These are phyloP conservation scores for Daedaleopsis nitida DNA, from an alignment of 768 basidiomycete species.

Conservation along the genomic window DNA sequence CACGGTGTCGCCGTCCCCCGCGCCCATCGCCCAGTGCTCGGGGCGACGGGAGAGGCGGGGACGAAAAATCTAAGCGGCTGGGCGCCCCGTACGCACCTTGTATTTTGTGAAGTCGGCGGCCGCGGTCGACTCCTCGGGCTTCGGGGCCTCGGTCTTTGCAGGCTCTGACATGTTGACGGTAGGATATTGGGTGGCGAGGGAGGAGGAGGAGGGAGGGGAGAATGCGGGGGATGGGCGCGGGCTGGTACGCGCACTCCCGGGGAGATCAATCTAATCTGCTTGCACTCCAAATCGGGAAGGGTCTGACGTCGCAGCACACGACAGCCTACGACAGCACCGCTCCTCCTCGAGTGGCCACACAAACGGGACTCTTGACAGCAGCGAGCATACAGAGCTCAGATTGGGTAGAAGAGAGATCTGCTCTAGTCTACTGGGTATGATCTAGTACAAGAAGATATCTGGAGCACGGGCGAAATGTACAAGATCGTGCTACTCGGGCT, in stretches of 20 bases:
- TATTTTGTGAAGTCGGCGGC: constrained; percentile 86
- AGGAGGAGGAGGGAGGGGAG: constrained; percentile 6
- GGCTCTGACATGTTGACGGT: constrained; percentile 18
- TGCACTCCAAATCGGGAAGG: constrained; percentile 19
- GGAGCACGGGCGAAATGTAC: too few species aligned
- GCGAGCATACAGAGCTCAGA: too few species aligned
- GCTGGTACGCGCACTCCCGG: neutral
- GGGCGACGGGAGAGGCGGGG: neutral
- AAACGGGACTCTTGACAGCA: too few species aligned
- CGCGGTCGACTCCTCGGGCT: constrained; percentile 51
- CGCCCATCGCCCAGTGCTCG: neutral
- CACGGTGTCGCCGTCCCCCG: neutral
- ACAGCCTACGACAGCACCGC: neutral
- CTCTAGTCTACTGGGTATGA: too few species aligned
- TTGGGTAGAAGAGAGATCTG: too few species aligned
- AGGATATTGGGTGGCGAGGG: neutral
- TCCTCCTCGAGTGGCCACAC: too few species aligned
- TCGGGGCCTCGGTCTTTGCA: constrained; percentile 8
- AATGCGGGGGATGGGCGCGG: neutral
- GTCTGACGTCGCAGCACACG: constrained; percentile 11
- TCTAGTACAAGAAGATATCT: too few species aligned
- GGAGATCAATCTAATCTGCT: constrained; percentile 21
- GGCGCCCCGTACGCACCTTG: constrained; percentile 55
- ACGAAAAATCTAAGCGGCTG: constrained; percentile 12
- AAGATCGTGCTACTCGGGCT: neutral